These are phyloP conservation scores for Dysphania ambrosioides DNA, from an alignment of 148 eudicot genomes.

Conservation along the genomic window DNA sequence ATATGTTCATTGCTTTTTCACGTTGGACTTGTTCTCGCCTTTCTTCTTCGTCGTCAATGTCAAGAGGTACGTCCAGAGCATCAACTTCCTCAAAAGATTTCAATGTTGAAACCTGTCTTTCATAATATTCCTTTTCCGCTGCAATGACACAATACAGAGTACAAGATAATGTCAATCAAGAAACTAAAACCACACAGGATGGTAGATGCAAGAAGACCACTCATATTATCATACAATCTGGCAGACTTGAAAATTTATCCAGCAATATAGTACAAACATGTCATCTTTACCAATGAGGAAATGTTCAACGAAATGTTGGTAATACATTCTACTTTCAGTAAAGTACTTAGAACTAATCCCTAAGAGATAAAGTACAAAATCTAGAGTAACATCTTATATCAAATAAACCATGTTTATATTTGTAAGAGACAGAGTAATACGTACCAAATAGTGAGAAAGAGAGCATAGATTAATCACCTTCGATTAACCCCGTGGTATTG, in stretches of 20 bases:
- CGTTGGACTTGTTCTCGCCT: slow-evolving; percentile 47
- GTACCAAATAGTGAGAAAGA: neutral
- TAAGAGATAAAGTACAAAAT: no score
- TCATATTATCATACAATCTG: neutral
- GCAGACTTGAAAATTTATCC: neutral
- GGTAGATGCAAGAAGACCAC: neutral
- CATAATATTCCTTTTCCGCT: slow-evolving; percentile 76
- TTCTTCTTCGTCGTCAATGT: slow-evolving; percentile 41
- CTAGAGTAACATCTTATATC: no score
- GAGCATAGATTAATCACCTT: slow-evolving; percentile 43
- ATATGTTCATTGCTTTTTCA: slow-evolving; percentile 69
- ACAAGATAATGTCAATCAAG: neutral
- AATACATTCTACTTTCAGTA: no score
- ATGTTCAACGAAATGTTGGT: no score
- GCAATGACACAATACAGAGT: neutral
- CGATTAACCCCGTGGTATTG: slow-evolving; percentile 46
- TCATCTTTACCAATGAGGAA: neutral
- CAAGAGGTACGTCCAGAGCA: slow-evolving; percentile 33
- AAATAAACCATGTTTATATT: no score
- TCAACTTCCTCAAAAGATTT: slow-evolving; percentile 71
- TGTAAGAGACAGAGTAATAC: no score
- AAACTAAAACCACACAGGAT: neutral
- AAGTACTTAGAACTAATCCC: no score
- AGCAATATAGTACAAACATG: neutral
- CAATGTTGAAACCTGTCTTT: slow-evolving; percentile 60